phyloP scores from a whole-genome alignment of 2,329 filamentous ascomycete genomes.

The Beauveria scarabaeidicola region DNA sequence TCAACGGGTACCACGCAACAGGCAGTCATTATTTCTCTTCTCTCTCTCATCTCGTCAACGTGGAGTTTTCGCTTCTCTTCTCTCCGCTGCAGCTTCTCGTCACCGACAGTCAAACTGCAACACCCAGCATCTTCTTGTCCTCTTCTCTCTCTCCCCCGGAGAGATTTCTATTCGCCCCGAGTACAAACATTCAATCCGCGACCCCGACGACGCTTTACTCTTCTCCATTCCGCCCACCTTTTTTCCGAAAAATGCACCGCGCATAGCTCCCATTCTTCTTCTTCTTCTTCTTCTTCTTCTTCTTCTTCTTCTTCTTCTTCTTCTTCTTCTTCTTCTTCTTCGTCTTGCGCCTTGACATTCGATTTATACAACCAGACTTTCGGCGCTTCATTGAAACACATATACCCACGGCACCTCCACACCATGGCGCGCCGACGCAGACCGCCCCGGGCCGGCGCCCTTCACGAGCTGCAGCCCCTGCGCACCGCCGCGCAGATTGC shows the following conservation, averaged over 20 bases:
- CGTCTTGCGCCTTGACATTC: background rate
- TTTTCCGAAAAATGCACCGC: background rate
- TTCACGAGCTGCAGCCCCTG: conserved; percentile 52
- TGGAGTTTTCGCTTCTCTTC: background rate
- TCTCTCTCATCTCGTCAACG: background rate
- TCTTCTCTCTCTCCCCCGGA: no score
- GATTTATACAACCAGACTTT: background rate
- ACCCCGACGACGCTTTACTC: background rate
- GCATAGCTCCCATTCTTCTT: background rate
- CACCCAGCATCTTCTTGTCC: background rate
- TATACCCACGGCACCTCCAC: background rate
- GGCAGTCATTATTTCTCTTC: background rate
- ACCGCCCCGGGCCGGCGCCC: conserved; percentile 51
- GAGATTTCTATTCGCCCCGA: background rate
- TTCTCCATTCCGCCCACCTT: background rate
- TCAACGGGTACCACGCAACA: background rate
- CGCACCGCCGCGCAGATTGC: conserved; percentile 52
- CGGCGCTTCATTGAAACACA: background rate
- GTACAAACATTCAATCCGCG: background rate
- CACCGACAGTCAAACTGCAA: background rate
- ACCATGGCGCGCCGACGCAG: conserved; percentile 48
- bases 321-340: no score
- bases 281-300: no score
- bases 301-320: background rate
- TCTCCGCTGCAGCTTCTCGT: background rate